These are phyloP conservation scores for Rhizopogon rudus DNA, from an alignment of 768 basidiomycete species.

Conservation along the genomic window DNA sequence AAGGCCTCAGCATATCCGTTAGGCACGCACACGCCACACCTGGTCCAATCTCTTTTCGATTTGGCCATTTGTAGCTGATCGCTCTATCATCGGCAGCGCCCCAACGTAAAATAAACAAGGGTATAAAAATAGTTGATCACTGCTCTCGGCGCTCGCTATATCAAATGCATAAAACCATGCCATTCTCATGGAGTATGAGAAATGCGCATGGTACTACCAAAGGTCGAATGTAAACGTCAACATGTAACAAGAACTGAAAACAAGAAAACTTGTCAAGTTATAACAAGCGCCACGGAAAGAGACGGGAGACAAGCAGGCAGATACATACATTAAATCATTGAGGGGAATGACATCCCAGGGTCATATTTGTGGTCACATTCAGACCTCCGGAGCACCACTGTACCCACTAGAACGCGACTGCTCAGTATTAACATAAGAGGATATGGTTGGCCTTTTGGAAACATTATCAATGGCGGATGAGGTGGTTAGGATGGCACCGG, in stretches of 20 bases:
- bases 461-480: neutral
- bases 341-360: neutral
- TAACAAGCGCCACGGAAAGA: neutral
- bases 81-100: too few relatives aligned
- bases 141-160: too few relatives aligned
- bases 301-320: neutral
- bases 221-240: neutral
- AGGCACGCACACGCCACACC: too few relatives aligned
- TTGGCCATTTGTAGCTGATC: too few relatives aligned
- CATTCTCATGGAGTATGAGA: too few relatives aligned
- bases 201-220: too few relatives aligned
- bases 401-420: conserved; percentile 4
- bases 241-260: neutral
- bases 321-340: neutral
- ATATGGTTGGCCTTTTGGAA: conserved; percentile 1
- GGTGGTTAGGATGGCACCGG: conserved; percentile 6
- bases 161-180: too few relatives aligned
- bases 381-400: conserved; percentile 22
- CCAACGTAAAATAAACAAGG: too few relatives aligned
- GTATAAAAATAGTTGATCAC: too few relatives aligned
- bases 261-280: neutral
- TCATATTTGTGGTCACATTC: neutral
- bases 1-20: too few relatives aligned
- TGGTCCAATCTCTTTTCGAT: too few relatives aligned
- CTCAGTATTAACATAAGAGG: conserved; percentile 2